Percentiles rank a stretch among this genome's conserved stretches.
Evolutionary conservation across 805 yeast genomes (phyloP).

Genomic region (Candida yuanshanica): DNA sequence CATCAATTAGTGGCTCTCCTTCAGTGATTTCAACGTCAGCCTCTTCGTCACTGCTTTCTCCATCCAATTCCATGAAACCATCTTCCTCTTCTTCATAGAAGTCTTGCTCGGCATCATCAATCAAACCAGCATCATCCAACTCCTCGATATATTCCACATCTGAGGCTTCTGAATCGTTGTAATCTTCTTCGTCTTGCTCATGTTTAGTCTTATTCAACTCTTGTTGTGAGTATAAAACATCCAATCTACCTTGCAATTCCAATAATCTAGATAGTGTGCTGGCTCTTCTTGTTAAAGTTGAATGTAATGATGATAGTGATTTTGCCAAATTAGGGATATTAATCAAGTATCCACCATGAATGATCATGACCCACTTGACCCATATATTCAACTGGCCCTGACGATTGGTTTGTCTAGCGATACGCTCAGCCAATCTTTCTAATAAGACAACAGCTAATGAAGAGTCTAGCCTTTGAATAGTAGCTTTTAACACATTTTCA

Average conservation of each 20-base stretch:
- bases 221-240: slow-evolving; percentile 61
- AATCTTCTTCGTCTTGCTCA: slow-evolving; percentile 28
- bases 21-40: slow-evolving; percentile 29
- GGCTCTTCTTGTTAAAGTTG: slow-evolving; percentile 60
- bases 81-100: slow-evolving; percentile 29
- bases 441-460: slow-evolving; percentile 49
- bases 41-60: slow-evolving; percentile 26
- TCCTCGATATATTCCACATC: slow-evolving; percentile 69
- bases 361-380: slow-evolving; percentile 82
- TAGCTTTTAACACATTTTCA: slow-evolving; percentile 44
- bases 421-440: slow-evolving; percentile 52
- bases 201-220: slow-evolving; percentile 47
- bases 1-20: slow-evolving; percentile 24
- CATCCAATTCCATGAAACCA: slow-evolving; percentile 21
- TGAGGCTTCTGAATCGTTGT: slow-evolving; percentile 24
- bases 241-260: slow-evolving; percentile 78
- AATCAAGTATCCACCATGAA: slow-evolving; percentile 68
- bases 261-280: slow-evolving; percentile 65
- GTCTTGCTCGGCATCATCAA: slow-evolving; percentile 43
- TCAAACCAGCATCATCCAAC: slow-evolving; percentile 40
- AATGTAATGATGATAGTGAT: slow-evolving; percentile 56
- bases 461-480: slow-evolving; percentile 53
- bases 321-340: slow-evolving; percentile 43
- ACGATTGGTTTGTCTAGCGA: slow-evolving; percentile 53
- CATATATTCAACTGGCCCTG: slow-evolving; percentile 54